Evolutionary conservation across 441 rosid species (phyloP).

Genomic region (Corymbia citriodora): DNA sequence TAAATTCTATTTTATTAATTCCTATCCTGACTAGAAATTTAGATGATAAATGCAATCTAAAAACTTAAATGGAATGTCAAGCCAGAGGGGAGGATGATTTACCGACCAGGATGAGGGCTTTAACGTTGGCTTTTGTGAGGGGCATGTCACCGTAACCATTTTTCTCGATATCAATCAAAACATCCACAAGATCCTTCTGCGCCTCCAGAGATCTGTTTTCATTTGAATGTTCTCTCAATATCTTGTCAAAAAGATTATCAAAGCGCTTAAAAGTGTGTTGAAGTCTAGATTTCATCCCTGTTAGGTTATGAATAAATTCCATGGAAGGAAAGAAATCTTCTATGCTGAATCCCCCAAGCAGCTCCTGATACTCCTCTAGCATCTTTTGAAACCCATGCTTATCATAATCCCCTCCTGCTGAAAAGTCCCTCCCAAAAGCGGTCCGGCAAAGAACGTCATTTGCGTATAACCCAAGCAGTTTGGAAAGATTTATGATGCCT

Average conservation of each 20-base stretch:
- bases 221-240: conserved; percentile 30
- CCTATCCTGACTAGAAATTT: no score
- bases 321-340: conserved; percentile 58
- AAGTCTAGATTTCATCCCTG: conserved; percentile 37
- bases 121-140: conserved; percentile 40
- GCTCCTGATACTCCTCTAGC: conserved; percentile 31
- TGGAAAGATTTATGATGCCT: conserved; percentile 14
- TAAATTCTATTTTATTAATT: no score
- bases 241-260: conserved; percentile 19
- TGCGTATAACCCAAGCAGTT: conserved; percentile 17
- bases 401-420: conserved; percentile 24
- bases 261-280: conserved; percentile 21
- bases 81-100: not conserved
- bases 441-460: conserved; percentile 3
- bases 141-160: conserved; percentile 22
- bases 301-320: conserved; percentile 36
- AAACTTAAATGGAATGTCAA: not conserved
- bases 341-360: conserved; percentile 34
- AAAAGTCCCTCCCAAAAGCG: conserved; percentile 19
- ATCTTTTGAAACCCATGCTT: conserved; percentile 29
- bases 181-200: conserved; percentile 39
- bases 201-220: conserved; percentile 5
- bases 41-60: not conserved
- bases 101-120: conserved; percentile 52
- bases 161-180: conserved; percentile 32